phyloP scores from a whole-genome alignment of 805 yeast genomes.

The Clavispora santaluciae region DNA sequence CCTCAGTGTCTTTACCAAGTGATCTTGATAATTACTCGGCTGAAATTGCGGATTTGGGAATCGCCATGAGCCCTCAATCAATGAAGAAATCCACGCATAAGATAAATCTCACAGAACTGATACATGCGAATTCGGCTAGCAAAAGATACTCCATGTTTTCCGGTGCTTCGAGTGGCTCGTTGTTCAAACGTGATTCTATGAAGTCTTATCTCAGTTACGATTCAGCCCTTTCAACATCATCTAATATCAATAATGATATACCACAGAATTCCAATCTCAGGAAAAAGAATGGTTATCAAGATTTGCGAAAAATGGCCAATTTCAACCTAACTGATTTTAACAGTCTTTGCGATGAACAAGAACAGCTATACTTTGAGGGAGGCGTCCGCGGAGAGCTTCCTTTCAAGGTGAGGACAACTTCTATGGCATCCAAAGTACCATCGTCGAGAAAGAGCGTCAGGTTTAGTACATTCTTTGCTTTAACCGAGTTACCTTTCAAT shows the following conservation, averaged over 20 bases:
- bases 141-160: slow-evolving; percentile 20
- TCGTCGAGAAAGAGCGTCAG: slow-evolving; percentile 29
- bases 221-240: slow-evolving; percentile 43
- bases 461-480: slow-evolving; percentile 34
- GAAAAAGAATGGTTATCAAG: slow-evolving; percentile 47
- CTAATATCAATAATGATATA: slow-evolving; percentile 11
- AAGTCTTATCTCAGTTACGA: slow-evolving; percentile 59
- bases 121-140: slow-evolving; percentile 3
- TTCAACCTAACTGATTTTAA: neutral
- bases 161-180: slow-evolving; percentile 29
- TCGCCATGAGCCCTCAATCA: slow-evolving; percentile 37
- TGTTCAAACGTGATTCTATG: slow-evolving; percentile 33
- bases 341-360: neutral
- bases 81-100: slow-evolving; percentile 18
- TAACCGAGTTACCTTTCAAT: slow-evolving; percentile 36
- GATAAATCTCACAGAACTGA: slow-evolving; percentile 23
- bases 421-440: slow-evolving; percentile 19
- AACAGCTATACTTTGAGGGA: neutral
- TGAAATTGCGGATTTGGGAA: slow-evolving; percentile 40
- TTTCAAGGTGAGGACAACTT: slow-evolving; percentile 7
- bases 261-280: slow-evolving; percentile 24
- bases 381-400: slow-evolving; percentile 7
- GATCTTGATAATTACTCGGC: slow-evolving; percentile 36
- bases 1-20: slow-evolving; percentile 31
- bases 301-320: slow-evolving; percentile 34